These are phyloP conservation scores for Jasminum sambac DNA, from an alignment of 257 asterid species.

Conservation along the genomic window DNA sequence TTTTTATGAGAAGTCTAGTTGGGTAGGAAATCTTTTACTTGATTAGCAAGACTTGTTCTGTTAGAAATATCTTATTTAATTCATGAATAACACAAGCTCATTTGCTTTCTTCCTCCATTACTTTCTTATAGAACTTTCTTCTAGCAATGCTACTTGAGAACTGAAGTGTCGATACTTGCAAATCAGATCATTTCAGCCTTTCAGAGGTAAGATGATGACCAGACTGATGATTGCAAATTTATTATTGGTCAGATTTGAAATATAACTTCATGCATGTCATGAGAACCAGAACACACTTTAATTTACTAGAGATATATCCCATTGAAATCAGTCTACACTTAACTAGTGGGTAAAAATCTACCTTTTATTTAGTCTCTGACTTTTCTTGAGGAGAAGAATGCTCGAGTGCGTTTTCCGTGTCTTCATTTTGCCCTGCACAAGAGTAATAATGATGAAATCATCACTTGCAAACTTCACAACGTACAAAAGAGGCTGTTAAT, in stretches of 20 bases:
- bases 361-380: constrained; percentile 94
- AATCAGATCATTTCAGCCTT: constrained; percentile 94
- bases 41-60: too few species aligned
- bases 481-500: neutral
- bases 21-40: too few species aligned
- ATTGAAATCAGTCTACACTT: neutral
- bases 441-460: constrained; percentile 18
- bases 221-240: neutral
- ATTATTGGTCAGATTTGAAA: neutral
- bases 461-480: constrained; percentile 2
- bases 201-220: constrained; percentile 14
- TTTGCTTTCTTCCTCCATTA: too few species aligned
- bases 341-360: constrained; percentile 25
- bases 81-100: too few species aligned
- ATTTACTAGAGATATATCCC: neutral
- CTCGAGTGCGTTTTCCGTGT: constrained; percentile 76
- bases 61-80: too few species aligned
- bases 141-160: constrained; percentile 87
- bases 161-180: constrained; percentile 62
- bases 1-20: too few species aligned
- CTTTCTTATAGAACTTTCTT: constrained; percentile 91
- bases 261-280: neutral
- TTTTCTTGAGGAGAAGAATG: constrained; percentile 90
- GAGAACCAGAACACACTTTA: neutral
- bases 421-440: constrained; percentile 65